Evolutionary conservation across 2,329 filamentous ascomycete species (phyloP), one percentile per base, ranked within the genome.

Genomic region (Rachicladosporium sp.): DNA sequence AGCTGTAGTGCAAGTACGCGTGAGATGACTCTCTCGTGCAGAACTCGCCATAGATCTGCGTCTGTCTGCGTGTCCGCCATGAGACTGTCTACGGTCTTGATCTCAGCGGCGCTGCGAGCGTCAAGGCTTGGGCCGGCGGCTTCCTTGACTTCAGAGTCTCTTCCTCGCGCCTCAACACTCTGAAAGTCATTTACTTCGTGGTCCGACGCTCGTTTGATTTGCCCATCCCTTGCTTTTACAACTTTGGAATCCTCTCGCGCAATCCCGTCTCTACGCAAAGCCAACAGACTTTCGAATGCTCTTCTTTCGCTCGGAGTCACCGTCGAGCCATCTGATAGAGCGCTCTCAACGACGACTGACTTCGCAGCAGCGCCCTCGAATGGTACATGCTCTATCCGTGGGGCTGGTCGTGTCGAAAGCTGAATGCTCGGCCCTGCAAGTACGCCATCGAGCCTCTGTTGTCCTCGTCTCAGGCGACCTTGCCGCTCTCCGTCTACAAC

Each of bases 221-320:
- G 23, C 5, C 23, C 23, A 27, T 27, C 23, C 6, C 23, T 8
- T 27, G 23, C 5, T 27, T 27, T 8, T 27, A 8, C 4, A 27
- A 27, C 7, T 3, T 27, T 27, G 23, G 23, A 3, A 27, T 8
- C 23, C 23, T 27, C 23, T 27, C 7, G 23, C 23, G 23, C 23
- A 6, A 27, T 27, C 5, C 7, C 23, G 23, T 8, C 23, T 27
- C 7, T 27, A 27, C 23, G n/a, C 35, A 41, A 10, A 27, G 30
- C 34, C n/a, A 41, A 21, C 10, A 41, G 11, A 8, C 21, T 29
- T 12, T 41, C 34, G 39, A 41, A 41, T 5, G 39, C 39, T 21
- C 34, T 41, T 33, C 34, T 41, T 11, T 41, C 39, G 9, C 10
- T 12, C 19, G 35, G 34, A 10, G 39, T 41, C 39, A 37, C 37